Base-by-base conservation (phyloP, 805 yeast genomes). In the Yueomyces sinensis region DNA sequence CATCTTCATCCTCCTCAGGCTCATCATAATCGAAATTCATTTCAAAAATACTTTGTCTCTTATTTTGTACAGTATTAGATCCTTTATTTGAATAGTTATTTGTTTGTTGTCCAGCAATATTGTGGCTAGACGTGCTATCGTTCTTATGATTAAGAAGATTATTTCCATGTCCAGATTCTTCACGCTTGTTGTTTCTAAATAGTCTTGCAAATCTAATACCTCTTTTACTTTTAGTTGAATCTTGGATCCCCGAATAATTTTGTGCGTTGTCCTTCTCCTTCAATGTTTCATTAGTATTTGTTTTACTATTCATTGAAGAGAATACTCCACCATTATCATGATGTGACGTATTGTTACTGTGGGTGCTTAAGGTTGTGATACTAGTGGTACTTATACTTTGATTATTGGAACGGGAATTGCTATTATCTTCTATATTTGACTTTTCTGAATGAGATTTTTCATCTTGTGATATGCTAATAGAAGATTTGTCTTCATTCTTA, bases 1-100 rank as follows among this genome's bases (percentile, higher is more conserved):
- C 59, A 24, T 53, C 57, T 25, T 50, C 56, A 15, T 54, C 55
- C 16, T 52, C 56, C 3, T 52, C 32, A 32, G 44, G 46, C 23
- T 50, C 54, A 37, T 52, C 53, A 33, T 49, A 52, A 34, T 53
- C 57, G 37, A 52, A 52, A 19, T 48, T 48, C 45, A 50, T 44
- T 13, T 50, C 44, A 33, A 47, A 52, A 16, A 37, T 37, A 23
- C 40, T 37, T 17, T 39, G 39, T 30, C 35, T 37, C 23, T 22
- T 35, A 14, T 27, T 37, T 13, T 29, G n/a, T 3, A 3, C 13
- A 4, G 29, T 22, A 28, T 6, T 32, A 13, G 30, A 23, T 37
- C 20, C 30, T 35, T 19, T 36, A 4, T 17, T 13, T n/a, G 9
- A 19, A 3, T 18, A n/a, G 18, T 22, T n/a, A n/a, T 9, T 15